Conservation (phyloP, 257 asterid species). For the Nicotiana sylvestris region DNA sequence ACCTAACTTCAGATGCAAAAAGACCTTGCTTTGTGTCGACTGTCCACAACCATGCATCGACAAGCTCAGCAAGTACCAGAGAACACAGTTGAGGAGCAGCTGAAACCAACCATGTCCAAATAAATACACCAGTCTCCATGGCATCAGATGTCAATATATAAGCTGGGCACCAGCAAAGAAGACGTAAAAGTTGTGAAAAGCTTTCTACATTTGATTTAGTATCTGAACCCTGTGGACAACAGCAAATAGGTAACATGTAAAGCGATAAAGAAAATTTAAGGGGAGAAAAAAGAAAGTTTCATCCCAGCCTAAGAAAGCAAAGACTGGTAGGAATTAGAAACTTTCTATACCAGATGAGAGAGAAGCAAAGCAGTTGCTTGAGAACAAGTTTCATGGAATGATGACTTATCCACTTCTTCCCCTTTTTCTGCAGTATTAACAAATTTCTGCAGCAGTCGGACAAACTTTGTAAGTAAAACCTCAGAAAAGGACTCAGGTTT, state of each 20-base stretch:
- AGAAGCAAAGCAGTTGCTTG: slow-evolving; percentile 99
- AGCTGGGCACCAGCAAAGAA: slow-evolving; percentile 99
- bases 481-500: slow-evolving; percentile 68
- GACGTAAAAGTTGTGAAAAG: slow-evolving; percentile 96
- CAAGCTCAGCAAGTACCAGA: slow-evolving; percentile 94
- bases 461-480: slow-evolving; percentile 66
- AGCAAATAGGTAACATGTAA: slow-evolving; percentile 1
- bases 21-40: slow-evolving; percentile 95
- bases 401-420: slow-evolving; percentile 75
- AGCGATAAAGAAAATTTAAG: slow-evolving; percentile 13
- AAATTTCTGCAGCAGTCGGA: slow-evolving; percentile 77
- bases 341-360: slow-evolving; percentile 57
- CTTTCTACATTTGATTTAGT: slow-evolving; percentile 64
- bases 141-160: slow-evolving; percentile 91
- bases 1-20: slow-evolving; percentile 80
- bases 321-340: not conserved
- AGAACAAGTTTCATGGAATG: slow-evolving; percentile 87
- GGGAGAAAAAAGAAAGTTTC: not conserved
- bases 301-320: not conserved
- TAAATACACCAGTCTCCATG: slow-evolving; percentile 91
- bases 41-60: slow-evolving; percentile 99
- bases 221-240: slow-evolving; percentile 64
- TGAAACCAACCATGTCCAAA: slow-evolving; percentile 99
- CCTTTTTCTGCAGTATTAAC: slow-evolving; percentile 89
- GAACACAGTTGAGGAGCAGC: slow-evolving; percentile 98